Evolutionary conservation across 805 yeast species (phyloP).

Genomic region (Zygoascus bituminiphila): DNA sequence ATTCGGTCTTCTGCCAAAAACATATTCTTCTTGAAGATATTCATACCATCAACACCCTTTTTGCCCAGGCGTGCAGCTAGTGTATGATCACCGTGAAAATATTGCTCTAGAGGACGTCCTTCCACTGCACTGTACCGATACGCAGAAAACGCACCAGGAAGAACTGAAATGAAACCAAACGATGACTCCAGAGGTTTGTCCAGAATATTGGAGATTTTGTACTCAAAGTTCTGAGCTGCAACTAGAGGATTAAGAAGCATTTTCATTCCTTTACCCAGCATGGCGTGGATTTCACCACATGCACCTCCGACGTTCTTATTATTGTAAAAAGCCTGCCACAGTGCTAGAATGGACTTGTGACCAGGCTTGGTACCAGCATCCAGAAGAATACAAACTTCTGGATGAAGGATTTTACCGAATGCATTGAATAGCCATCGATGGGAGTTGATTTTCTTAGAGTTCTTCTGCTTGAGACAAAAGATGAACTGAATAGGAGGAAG

Average conservation of each 20-base stretch:
- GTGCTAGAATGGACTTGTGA: conserved; percentile 45
- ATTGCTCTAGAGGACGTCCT: conserved; percentile 58
- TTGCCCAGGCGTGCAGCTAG: conserved; percentile 39
- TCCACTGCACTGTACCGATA: conserved; percentile 51
- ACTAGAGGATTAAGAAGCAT: conserved; percentile 49
- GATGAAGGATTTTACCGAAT: conserved; percentile 47
- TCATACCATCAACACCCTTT: conserved; percentile 50
- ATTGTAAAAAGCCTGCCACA: conserved; percentile 56
- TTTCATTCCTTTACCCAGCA: conserved; percentile 37
- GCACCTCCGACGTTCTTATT: conserved; percentile 60
- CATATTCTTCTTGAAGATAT: conserved; percentile 61
- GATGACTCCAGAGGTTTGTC: conserved; percentile 60
- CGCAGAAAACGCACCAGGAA: conserved; percentile 66
- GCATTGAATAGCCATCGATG: conserved; percentile 68
- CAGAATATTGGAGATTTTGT: conserved; percentile 56
- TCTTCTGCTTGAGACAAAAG: conserved; percentile 53
- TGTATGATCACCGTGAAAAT: conserved; percentile 59
- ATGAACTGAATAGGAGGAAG: conserved; percentile 57
- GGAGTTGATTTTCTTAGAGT: conserved; percentile 57
- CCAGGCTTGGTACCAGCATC: conserved; percentile 64
- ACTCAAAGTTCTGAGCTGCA: conserved; percentile 59
- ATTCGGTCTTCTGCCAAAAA: conserved; percentile 64
- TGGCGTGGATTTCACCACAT: conserved; percentile 63
- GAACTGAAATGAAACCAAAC: conserved; percentile 56
- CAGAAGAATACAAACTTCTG: conserved; percentile 47